Base-by-base conservation (phyloP, 2,329 filamentous ascomycete genomes). In the Amesomyces nigricolor region DNA sequence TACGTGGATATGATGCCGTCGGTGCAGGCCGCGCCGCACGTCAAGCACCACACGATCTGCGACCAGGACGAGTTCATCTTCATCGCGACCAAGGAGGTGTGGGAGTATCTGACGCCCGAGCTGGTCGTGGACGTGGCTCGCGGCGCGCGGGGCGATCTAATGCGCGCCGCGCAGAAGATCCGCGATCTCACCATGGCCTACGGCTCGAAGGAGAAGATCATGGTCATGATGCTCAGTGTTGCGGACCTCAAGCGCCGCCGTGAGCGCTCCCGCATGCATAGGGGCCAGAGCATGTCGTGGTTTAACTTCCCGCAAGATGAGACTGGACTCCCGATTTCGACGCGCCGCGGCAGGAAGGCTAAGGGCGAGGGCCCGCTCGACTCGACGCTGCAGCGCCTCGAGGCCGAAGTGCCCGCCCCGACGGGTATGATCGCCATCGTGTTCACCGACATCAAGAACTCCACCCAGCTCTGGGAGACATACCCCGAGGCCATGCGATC, bases 391-490 rank as follows among this genome's bases (percentile, higher is more conserved):
- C 88, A 89, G 56, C 83, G 92, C 47, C 83, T 97, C 30, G 90
- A 94, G 62, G 86, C 88, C 51, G 92, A 96, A 72, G 91, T 97
- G 48, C 88, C 92, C 58, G 89, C 94, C 11, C 94, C 94, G 0
- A 89, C 86, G 1, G 92, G 92, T 46, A 89, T 95, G 65, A 84
- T 97, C 47, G 88, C 90, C 42, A 90, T 99, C 66, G 91, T 95
- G 48, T 99, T 99, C 70, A 99, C 94, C 0, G 94, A 99, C 74
- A 99, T 99, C 79, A 97, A 97, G 77, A 96, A 92, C 73, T 97
- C 92, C 22, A 99, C 94, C 0, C 85, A 89, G 39, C 77, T 99
- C 6, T 99, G 94, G 94, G 94, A 99, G 72, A 91, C 90, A 53
- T 95, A 92, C 68, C 90, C 91, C 0, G 88, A 88, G 58, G 91